These are phyloP conservation scores for Epichloe baconii DNA, from an alignment of 2,329 filamentous ascomycete species.

Conservation along the genomic window DNA sequence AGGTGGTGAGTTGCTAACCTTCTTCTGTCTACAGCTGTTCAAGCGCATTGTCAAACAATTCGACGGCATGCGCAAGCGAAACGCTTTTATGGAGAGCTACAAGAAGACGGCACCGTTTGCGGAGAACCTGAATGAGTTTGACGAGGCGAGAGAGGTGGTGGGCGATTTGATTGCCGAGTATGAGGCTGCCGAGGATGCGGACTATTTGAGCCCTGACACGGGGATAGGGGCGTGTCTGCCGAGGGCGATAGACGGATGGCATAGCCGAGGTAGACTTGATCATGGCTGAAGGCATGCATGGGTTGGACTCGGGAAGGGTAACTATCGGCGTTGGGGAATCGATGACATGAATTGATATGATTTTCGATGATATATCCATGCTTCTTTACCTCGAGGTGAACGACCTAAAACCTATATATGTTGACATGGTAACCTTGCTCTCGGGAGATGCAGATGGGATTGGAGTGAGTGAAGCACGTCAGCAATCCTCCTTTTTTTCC, in stretches of 20 bases:
- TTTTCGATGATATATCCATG: too few relatives aligned
- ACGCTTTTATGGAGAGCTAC: constrained; percentile 92
- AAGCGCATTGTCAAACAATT: constrained; percentile 89
- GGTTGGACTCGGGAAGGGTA: too few relatives aligned
- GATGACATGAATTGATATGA: too few relatives aligned
- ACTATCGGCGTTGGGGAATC: too few relatives aligned
- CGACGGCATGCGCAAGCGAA: constrained; percentile 86
- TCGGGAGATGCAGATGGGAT: too few relatives aligned
- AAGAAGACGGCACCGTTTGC: constrained; percentile 91
- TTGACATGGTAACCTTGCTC: too few relatives aligned
- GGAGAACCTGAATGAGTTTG: constrained; percentile 86
- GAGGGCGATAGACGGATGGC: constrained; percentile 38
- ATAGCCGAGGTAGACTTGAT: not conserved
- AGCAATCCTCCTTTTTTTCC: too few relatives aligned
- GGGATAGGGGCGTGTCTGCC: constrained; percentile 37
- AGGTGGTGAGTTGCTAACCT: too few relatives aligned
- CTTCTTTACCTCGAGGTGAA: too few relatives aligned
- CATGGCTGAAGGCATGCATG: too few relatives aligned
- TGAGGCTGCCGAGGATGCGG: constrained; percentile 80
- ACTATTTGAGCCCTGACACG: constrained; percentile 71
- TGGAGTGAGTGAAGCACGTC: too few relatives aligned
- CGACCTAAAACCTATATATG: too few relatives aligned
- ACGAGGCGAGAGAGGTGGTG: constrained; percentile 85
- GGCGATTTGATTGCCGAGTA: constrained; percentile 87
- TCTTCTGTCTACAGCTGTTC: constrained; percentile 47